Evolutionary conservation across 768 basidiomycete species (phyloP).

Genomic region (Mrakia frigida): DNA sequence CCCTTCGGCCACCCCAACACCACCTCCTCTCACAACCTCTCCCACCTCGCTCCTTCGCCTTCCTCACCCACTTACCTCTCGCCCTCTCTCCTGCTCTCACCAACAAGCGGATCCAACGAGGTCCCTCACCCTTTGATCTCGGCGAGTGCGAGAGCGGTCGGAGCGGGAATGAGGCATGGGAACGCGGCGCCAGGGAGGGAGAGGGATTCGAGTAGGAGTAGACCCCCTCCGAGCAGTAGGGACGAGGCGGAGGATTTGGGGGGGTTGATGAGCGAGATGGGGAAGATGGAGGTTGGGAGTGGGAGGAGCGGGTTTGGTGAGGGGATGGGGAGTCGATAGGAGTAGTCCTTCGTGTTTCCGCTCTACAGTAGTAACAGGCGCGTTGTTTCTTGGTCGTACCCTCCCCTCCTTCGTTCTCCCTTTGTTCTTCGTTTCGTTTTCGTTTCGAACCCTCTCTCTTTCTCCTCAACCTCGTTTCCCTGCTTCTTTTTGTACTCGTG

Average conservation of each 20-base stretch:
- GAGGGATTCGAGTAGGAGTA: neutral
- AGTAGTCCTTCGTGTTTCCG: too few species aligned
- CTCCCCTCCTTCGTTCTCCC: neutral
- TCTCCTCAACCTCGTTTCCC: neutral
- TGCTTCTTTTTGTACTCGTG: too few species aligned
- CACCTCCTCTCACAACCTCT: neutral
- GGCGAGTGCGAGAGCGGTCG: neutral
- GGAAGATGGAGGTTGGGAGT: neutral
- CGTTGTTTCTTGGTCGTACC: too few species aligned
- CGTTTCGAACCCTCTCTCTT: neutral
- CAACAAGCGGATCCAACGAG: neutral
- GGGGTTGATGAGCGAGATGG: neutral
- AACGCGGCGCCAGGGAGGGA: neutral
- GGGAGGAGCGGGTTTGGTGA: neutral
- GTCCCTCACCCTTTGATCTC: neutral
- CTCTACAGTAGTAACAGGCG: too few species aligned
- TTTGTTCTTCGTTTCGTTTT: neutral
- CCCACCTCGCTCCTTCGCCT: neutral
- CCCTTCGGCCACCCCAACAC: conserved; percentile 4
- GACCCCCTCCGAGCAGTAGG: neutral
- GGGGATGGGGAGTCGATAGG: neutral
- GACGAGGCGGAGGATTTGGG: conserved; percentile 14
- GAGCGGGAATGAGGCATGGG: neutral
- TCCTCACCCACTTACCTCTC: conserved; percentile 28
- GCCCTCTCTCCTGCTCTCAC: conserved; percentile 25